Evolutionary conservation across 2,329 filamentous ascomycete genomes (phyloP), one percentile per base, ranked within the genome.

Genomic region (Simplicillium sp.): DNA sequence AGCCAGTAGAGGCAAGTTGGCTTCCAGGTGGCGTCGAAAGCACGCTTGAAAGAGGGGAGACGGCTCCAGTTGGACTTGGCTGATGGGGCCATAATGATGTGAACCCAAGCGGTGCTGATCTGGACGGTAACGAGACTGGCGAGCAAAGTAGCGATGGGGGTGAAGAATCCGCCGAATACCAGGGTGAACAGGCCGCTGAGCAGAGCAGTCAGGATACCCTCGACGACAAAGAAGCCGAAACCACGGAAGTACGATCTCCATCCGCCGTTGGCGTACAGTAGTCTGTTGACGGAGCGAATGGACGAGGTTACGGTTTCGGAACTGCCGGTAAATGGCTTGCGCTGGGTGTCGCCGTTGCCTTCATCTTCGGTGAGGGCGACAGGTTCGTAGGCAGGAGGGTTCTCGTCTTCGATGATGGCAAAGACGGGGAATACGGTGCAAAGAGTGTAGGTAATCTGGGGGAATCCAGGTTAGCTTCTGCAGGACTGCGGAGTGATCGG

Each of bases 21-120:
- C 37, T 79, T 59, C 46, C 77, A 80, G 46, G 87, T 80, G 44
- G 84, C 79, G 53, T 76, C 71, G 66, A 82, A 83, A 39, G 77
- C 70, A 54, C 69, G 70, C 50, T 70, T 69, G 58, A 79, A 76
- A 36, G 77, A 64, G 13, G 84, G 81, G 39, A 94, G 72, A 43
- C 87, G 83, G 53, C 72, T 66, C 63, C 74, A 84, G 68, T 82
- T 87, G 50, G 65, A 66, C 57, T 75, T 73, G 37, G 68, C 55
- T 42, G 75, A 81, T 5, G 80, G 77, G 40, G 77, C 70, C 2
- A 86, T 81, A 55, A 96, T 88, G 53, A 85, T 81, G 60, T 95
- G 87, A 3, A 88, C 85, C 87, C 88, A 95, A 40, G 78, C 74
- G 50, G 89, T 75, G 57, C 78, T 75, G 44, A 90, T 60, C 53